Base-by-base conservation (phyloP, 1,284 basidiomycete species). In the Cryptococcus sp. region DNA sequence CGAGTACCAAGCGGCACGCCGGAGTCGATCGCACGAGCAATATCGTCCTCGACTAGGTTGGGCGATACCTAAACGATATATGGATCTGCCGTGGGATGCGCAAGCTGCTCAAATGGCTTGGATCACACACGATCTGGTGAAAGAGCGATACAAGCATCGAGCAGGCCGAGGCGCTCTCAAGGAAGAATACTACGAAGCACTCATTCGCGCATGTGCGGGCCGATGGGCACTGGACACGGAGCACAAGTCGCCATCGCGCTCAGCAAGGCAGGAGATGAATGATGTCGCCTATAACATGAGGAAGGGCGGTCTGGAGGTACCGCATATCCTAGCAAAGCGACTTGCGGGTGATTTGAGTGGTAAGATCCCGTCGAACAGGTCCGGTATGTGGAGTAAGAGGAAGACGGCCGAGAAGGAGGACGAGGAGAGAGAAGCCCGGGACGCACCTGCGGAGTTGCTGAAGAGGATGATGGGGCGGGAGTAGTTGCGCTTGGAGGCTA, bases 101-200 rank as follows among this genome's bases (percentile, higher is more conserved):
- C 64, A 62, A 19, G 67, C 67, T 17, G 55, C 53, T 15, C 23
- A 52, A 16, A 58, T 63, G 59, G 65, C 62, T n/a, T 39, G 47
- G 35, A 40, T 53, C 10, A 55, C 53, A 7, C 57, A 57, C 45
- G 52, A 54, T 30, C 19, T 53, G 20, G 53, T 47, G 2, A 47
- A 52, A 45, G 15, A 35, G 17, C 51, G 54, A 7, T 57, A 43
- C 52, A 23, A 42, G 42, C 38, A 22, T 20, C 40, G 39, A n/a
- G 30, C 19, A 16, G 30, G 58, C 47, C 41, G 50, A 35, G 6
- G n/a, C 23, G 40, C 40, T 46, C 20, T 41, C 45, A 25, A 60
- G 58, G 13, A 58, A 25, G 50, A 50, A 3, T 71, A 66, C 53
- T 69, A 67, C 53, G 45, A 63, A 15, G 54, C 61, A 0, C 50